A percentile compares a stretch with the other conserved stretches of the same genome.
Evolutionary conservation across 192 early-diverging fungal species (phyloP).

Genomic region (Dimargaris verticillata): DNA sequence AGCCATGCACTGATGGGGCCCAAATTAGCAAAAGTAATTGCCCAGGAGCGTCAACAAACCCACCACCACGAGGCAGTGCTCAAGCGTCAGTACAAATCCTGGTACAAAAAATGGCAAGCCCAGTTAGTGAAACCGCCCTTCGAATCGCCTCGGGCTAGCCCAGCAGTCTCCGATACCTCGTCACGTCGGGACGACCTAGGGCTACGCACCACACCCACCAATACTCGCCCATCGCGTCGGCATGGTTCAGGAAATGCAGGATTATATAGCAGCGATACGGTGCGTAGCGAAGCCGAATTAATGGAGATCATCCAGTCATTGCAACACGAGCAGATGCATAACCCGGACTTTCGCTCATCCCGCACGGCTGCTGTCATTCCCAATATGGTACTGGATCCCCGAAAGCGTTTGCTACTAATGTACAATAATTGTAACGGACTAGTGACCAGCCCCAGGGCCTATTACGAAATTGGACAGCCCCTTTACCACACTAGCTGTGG

Average conservation of each 20-base stretch:
- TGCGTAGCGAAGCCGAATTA: constrained; percentile 62
- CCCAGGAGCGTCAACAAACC: not conserved
- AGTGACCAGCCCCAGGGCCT: constrained; percentile 36
- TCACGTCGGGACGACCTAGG: not conserved
- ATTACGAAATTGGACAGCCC: constrained; percentile 37
- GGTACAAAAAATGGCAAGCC: constrained; percentile 1
- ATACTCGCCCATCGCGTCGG: not conserved
- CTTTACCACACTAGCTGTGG: constrained; percentile 12
- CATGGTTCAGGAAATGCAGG: not conserved
- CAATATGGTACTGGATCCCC: constrained; percentile 45
- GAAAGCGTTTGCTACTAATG: constrained; percentile 29
- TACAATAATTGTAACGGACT: constrained; percentile 42
- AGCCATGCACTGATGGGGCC: not conserved
- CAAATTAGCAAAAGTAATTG: not conserved
- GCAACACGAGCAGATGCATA: constrained; percentile 51
- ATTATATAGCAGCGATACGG: constrained; percentile 46
- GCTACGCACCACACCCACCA: constrained; percentile 3
- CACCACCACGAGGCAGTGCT: not conserved
- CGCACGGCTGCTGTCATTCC: constrained; percentile 58
- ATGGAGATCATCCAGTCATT: constrained; percentile 54
- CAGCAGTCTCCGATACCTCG: not conserved
- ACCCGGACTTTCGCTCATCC: constrained; percentile 49
- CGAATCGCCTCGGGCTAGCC: not conserved
- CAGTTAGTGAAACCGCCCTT: not conserved
- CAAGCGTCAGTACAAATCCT: constrained; percentile 1